These are phyloP conservation scores for Setaria viridis DNA, from an alignment of 202 grass and related monocot species.

Conservation along the genomic window DNA sequence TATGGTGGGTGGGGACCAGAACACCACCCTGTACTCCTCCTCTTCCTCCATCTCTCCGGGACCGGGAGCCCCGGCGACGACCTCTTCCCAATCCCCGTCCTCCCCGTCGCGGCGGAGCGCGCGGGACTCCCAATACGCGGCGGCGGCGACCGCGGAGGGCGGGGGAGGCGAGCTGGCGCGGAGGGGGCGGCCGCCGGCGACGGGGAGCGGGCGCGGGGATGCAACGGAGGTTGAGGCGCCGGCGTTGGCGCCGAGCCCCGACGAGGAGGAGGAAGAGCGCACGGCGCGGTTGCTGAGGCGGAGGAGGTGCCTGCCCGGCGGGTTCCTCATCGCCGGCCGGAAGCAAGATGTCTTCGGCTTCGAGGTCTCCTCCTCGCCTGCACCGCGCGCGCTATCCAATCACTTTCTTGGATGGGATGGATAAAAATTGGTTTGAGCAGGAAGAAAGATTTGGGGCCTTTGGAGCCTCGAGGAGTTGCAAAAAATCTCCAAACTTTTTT, in stretches of 20 bases:
- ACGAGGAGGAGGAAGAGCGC: constrained; percentile 35
- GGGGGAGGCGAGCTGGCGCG: constrained; percentile 49
- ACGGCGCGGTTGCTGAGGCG: constrained; percentile 52
- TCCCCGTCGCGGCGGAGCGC: constrained; percentile 48
- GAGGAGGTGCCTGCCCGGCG: constrained; percentile 59
- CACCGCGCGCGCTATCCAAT: constrained; percentile 38
- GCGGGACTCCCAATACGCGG: constrained; percentile 49
- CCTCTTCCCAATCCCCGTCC: constrained; percentile 66
- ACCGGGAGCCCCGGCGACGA: constrained; percentile 21
- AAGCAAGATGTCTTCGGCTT: not conserved
- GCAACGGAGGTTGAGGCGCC: constrained; percentile 35
- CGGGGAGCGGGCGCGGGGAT: constrained; percentile 46
- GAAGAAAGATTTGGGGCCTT: not conserved
- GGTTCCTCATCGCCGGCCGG: constrained; percentile 53
- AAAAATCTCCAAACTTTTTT: not conserved
- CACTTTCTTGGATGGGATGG: not conserved
- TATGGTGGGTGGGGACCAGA: constrained; percentile 63
- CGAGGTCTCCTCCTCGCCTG: not conserved
- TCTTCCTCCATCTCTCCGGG: not conserved
- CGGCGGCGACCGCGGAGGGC: constrained; percentile 48
- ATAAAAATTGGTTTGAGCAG: constrained; percentile 17
- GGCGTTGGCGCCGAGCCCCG: constrained; percentile 13
- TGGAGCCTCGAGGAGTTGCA: not conserved
- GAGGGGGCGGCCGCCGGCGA: constrained; percentile 22
- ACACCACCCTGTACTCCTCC: constrained; percentile 53